A percentile compares a stretch with the other conserved stretches of the same genome.
Conservation (phyloP, 306 rosid genomes). For the Ochetophila trinervis region DNA sequence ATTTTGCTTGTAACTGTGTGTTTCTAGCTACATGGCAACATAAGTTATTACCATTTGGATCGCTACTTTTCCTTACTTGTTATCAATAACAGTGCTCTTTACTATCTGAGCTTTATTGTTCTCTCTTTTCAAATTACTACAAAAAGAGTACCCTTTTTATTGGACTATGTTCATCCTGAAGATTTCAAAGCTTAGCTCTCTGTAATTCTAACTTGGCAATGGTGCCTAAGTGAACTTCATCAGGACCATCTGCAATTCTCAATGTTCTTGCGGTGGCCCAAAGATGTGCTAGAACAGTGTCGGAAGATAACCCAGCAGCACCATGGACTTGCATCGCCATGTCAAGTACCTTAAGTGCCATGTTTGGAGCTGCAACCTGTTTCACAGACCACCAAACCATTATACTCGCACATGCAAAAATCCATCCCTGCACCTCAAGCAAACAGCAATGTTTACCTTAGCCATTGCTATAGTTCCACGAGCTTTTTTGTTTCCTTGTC, state of each 20-base stretch:
- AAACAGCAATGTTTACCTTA: constrained; percentile 50
- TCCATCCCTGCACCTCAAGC: not conserved
- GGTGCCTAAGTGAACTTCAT: constrained; percentile 94
- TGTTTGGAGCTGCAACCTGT: constrained; percentile 92
- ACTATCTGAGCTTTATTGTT: not conserved
- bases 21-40: too few relatives aligned
- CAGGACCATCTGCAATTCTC: constrained; percentile 97
- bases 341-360: constrained; percentile 87
- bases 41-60: too few relatives aligned
- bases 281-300: constrained; percentile 83
- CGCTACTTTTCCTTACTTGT: too few relatives aligned
- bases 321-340: constrained; percentile 99
- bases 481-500: constrained; percentile 79
- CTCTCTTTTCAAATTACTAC: not conserved
- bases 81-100: too few relatives aligned
- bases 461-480: constrained; percentile 94
- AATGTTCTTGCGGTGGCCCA: constrained; percentile 89
- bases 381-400: constrained; percentile 22
- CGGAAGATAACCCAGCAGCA: constrained; percentile 81
- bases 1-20: too few relatives aligned
- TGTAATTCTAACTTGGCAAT: constrained; percentile 83
- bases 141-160: not conserved
- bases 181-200: constrained; percentile 67
- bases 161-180: not conserved
- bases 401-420: not conserved